These are phyloP conservation scores for Trichosporon inkin DNA, from an alignment of 1,284 basidiomycete species.

Conservation along the genomic window DNA sequence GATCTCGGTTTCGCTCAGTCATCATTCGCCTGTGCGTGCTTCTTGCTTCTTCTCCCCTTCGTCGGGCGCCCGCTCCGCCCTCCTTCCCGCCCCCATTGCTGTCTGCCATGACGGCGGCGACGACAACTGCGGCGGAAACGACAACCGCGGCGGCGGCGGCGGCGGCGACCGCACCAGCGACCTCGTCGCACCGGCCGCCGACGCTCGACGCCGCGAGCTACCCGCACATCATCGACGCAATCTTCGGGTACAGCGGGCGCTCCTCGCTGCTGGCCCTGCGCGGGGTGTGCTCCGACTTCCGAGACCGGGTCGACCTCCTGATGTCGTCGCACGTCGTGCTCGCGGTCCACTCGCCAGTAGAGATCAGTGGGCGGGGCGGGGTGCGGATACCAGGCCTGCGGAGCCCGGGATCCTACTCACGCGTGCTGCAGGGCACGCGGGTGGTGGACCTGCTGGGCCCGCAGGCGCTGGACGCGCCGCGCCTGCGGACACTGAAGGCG, in stretches of 20 bases:
- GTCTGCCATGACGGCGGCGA: no score
- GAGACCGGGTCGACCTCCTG: constrained; percentile 15
- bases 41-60: no score
- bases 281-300: constrained; percentile 8
- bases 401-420: not conserved
- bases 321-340: constrained; percentile 17
- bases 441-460: constrained; percentile 18
- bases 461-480: not conserved
- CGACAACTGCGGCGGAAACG: not conserved
- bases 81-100: no score
- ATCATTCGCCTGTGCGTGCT: no score
- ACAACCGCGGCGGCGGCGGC: not conserved
- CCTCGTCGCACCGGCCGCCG: not conserved
- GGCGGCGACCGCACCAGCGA: not conserved
- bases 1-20: not conserved
- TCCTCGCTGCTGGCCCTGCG: constrained; percentile 12
- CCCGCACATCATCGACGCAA: constrained; percentile 17
- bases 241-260: constrained; percentile 10
- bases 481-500: not conserved
- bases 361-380: not conserved
- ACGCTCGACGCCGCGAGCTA: constrained; percentile 1
- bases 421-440: constrained; percentile 12
- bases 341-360: constrained; percentile 6
- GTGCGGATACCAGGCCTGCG: not conserved
- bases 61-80: no score